These are phyloP conservation scores for Xylaria sp. DNA, from an alignment of 2,329 filamentous ascomycete species.

Conservation along the genomic window DNA sequence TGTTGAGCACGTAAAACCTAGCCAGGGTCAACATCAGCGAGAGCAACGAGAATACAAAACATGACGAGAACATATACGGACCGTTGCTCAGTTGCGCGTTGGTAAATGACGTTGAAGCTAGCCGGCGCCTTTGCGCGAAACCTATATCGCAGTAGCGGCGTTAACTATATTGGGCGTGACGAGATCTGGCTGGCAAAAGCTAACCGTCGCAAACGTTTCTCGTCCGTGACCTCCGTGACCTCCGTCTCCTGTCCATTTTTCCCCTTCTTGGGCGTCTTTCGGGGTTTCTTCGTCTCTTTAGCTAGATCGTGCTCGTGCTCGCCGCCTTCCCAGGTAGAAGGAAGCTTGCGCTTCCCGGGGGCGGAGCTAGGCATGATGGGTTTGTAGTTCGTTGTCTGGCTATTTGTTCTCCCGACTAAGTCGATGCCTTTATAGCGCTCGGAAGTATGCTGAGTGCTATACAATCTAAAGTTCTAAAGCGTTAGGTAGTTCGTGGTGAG, in stretches of 20 bases:
- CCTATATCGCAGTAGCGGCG: neutral
- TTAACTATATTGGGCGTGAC: neutral
- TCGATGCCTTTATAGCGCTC: neutral
- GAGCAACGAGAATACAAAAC: neutral
- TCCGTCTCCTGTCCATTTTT: neutral
- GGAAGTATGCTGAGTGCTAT: neutral
- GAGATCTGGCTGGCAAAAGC: neutral
- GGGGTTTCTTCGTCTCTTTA: neutral
- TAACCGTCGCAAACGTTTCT: slow-evolving; percentile 25
- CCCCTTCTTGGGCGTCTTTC: neutral
- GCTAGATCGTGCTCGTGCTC: neutral
- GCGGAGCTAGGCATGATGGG: neutral
- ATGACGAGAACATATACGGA: slow-evolving; percentile 22
- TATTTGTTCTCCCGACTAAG: neutral
- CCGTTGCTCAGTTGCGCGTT: slow-evolving; percentile 49
- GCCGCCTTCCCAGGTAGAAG: neutral
- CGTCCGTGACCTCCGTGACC: neutral
- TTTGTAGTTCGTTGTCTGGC: neutral
- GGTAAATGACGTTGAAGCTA: slow-evolving; percentile 38
- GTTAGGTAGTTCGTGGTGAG: no score
- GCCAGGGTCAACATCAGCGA: neutral
- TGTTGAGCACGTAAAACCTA: slow-evolving; percentile 53
- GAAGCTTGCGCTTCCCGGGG: slow-evolving; percentile 21
- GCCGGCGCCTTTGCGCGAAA: slow-evolving; percentile 14
- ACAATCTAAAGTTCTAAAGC: no score